Conservation (phyloP, 1,284 basidiomycete genomes). For the Cryptococcus maquisensis region DNA sequence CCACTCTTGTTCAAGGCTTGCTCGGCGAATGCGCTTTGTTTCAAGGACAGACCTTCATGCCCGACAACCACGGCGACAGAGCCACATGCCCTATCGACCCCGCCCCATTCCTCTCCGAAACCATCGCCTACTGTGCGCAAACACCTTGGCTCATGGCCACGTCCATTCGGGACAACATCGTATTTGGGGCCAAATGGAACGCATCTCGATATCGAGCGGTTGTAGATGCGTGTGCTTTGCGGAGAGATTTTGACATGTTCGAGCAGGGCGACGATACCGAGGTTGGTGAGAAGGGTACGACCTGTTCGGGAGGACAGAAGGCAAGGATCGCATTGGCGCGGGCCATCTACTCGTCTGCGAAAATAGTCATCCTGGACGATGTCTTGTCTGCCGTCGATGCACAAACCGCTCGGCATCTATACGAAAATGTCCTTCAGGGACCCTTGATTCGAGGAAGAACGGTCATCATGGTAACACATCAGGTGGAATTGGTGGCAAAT, state of each 20-base stretch:
- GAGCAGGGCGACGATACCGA: constrained; percentile 56
- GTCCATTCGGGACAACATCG: constrained; percentile 55
- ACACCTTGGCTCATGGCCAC: constrained; percentile 56
- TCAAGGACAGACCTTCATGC: constrained; percentile 53
- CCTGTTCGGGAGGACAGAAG: constrained; percentile 49
- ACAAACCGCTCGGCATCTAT: constrained; percentile 45
- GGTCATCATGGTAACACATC: constrained; percentile 55
- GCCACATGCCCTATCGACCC: constrained; percentile 50
- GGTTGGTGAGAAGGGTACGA: constrained; percentile 57
- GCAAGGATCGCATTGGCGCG: constrained; percentile 47
- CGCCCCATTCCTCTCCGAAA: constrained; percentile 50
- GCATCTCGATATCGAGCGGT: constrained; percentile 50
- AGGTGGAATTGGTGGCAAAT: constrained; percentile 52
- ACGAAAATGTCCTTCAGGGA: constrained; percentile 40
- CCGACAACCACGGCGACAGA: constrained; percentile 48
- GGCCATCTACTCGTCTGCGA: constrained; percentile 44
- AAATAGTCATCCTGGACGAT: constrained; percentile 46
- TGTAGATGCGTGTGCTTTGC: constrained; percentile 54
- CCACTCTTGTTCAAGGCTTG: constrained; percentile 60
- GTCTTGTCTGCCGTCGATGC: constrained; percentile 52
- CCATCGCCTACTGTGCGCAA: constrained; percentile 55
- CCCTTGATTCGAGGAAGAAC: constrained; percentile 47
- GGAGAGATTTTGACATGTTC: constrained; percentile 53
- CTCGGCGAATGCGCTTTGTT: constrained; percentile 54
- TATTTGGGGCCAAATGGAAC: constrained; percentile 52